phyloP scores from a whole-genome alignment of 768 basidiomycete species.

The Paxillus rubicundulus region DNA sequence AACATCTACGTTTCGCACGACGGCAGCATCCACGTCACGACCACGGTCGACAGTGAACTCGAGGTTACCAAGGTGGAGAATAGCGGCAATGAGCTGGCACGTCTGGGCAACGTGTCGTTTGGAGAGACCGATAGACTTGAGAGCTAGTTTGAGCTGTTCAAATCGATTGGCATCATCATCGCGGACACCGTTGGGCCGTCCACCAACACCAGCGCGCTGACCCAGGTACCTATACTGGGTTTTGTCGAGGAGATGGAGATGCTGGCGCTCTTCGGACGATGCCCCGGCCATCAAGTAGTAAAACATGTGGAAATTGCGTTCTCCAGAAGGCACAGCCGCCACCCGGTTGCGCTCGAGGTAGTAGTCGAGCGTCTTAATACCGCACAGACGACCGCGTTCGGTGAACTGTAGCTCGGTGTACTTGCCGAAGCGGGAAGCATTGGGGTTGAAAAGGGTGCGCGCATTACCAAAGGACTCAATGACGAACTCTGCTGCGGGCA shows the following conservation, averaged over 20 bases:
- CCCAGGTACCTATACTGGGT: constrained; percentile 86
- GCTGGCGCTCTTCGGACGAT: constrained; percentile 80
- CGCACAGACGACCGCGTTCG: constrained; percentile 83
- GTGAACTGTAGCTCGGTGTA: constrained; percentile 98
- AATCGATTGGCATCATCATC: constrained; percentile 87
- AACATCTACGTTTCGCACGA: constrained; percentile 81
- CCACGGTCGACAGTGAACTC: constrained; percentile 84
- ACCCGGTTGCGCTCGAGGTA: constrained; percentile 92
- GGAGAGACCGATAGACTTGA: constrained; percentile 90
- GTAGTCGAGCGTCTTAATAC: constrained; percentile 95
- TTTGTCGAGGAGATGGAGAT: constrained; percentile 81
- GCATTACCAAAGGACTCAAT: constrained; percentile 94
- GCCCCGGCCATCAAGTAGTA: constrained; percentile 96
- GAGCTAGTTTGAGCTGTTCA: constrained; percentile 89
- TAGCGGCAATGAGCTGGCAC: constrained; percentile 92
- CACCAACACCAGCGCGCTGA: constrained; percentile 49
- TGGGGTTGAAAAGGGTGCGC: constrained; percentile 87
- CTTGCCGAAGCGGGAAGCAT: constrained; percentile 95
- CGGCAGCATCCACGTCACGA: constrained; percentile 89
- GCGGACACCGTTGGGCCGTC: constrained; percentile 45
- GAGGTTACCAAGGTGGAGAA: constrained; percentile 94
- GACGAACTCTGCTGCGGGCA: constrained; percentile 93
- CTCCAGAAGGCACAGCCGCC: constrained; percentile 82
- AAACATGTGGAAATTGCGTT: constrained; percentile 97
- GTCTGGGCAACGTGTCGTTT: constrained; percentile 95